Conservation (phyloP, 208 protist species). For the Crithidia sp. region DNA sequence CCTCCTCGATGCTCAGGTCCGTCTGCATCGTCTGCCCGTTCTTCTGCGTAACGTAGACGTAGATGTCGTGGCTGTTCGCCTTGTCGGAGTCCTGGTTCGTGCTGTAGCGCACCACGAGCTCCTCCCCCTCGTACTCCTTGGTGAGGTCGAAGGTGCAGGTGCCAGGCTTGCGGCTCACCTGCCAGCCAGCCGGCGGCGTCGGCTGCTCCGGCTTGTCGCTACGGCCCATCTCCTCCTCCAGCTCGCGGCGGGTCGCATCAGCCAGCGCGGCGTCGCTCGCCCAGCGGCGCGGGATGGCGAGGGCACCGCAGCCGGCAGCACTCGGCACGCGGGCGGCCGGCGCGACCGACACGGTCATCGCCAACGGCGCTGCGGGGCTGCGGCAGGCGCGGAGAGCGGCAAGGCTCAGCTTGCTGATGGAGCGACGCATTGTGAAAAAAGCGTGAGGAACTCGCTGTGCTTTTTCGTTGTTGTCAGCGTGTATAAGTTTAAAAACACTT, state of each 20-base stretch:
- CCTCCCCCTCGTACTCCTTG: constrained; percentile 79
- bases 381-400: constrained; percentile 34
- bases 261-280: constrained; percentile 61
- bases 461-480: too few relatives aligned
- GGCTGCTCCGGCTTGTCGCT: constrained; percentile 77
- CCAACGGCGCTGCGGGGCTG: constrained; percentile 1
- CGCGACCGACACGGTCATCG: neutral
- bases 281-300: constrained; percentile 47
- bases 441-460: too few relatives aligned
- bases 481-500: too few relatives aligned
- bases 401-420: constrained; percentile 24
- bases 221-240: constrained; percentile 86
- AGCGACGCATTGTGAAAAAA: constrained; percentile 28
- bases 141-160: constrained; percentile 71
- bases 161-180: constrained; percentile 64
- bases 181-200: constrained; percentile 73
- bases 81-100: constrained; percentile 54
- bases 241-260: constrained; percentile 63
- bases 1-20: constrained; percentile 76
- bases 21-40: constrained; percentile 67
- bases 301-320: constrained; percentile 1
- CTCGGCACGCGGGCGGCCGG: neutral
- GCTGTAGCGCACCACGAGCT: constrained; percentile 76
- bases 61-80: constrained; percentile 61
- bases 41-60: constrained; percentile 59